Conservation (phyloP, 352 stramenopile species). For the Globisporangium nagaii region DNA sequence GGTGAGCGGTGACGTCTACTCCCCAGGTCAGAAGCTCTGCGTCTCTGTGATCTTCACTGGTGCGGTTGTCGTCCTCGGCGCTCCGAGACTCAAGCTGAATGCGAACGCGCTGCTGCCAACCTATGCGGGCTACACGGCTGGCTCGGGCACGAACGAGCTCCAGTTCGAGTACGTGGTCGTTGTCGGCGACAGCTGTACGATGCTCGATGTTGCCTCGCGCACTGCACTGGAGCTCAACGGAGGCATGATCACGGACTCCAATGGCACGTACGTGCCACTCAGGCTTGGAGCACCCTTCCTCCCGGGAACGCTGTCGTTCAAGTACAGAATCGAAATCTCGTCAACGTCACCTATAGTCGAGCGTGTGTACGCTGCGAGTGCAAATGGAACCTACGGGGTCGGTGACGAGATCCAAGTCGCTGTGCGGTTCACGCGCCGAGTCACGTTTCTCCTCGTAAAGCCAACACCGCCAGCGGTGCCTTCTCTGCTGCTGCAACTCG, state of each 20-base stretch:
- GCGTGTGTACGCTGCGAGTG: constrained; percentile 31
- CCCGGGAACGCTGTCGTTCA: constrained; percentile 41
- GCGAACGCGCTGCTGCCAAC: constrained; percentile 17
- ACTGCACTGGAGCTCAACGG: constrained; percentile 45
- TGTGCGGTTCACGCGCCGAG: constrained; percentile 41
- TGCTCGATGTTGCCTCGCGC: constrained; percentile 44
- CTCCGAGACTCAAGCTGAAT: constrained; percentile 46
- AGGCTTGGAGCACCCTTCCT: constrained; percentile 21
- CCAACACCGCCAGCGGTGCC: constrained; percentile 6
- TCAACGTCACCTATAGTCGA: constrained; percentile 29
- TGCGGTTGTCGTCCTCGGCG: constrained; percentile 42
- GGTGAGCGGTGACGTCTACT: constrained; percentile 37
- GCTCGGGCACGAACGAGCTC: constrained; percentile 34
- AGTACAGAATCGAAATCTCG: constrained; percentile 36
- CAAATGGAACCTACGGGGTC: constrained; percentile 30
- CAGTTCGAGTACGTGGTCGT: constrained; percentile 56
- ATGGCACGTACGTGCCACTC: constrained; percentile 40
- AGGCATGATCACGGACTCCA: constrained; percentile 38
- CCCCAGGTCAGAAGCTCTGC: constrained; percentile 49
- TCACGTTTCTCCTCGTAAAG: constrained; percentile 9
- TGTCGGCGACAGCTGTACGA: constrained; percentile 28
- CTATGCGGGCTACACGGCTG: constrained; percentile 47
- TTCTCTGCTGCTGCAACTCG: constrained; percentile 34
- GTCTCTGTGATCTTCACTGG: constrained; percentile 47
- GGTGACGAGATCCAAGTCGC: constrained; percentile 42